phyloP scores from a whole-genome alignment of 1,284 basidiomycete species.

The Melampsora americana region DNA sequence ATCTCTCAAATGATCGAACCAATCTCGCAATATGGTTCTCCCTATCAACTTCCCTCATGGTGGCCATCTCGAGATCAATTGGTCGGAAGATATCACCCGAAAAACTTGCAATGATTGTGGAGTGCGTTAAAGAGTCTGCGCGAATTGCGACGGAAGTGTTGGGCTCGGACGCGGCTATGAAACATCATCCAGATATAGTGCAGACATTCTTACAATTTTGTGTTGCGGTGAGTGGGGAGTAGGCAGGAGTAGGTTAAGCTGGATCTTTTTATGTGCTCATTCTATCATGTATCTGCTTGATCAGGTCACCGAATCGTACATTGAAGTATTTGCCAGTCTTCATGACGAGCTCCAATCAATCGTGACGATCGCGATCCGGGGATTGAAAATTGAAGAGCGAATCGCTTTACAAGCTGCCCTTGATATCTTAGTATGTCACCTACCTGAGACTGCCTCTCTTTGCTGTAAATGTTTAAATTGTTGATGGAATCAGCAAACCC shows the following conservation, averaged over 20 bases:
- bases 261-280: background rate
- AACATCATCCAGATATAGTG: conserved; percentile 50
- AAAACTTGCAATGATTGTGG: conserved; percentile 14
- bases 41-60: conserved; percentile 30
- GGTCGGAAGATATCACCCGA: conserved; percentile 23
- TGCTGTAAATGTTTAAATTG: background rate
- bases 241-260: background rate
- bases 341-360: conserved; percentile 21
- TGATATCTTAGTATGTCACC: conserved; percentile 31
- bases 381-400: conserved; percentile 29
- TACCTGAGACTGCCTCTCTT: background rate
- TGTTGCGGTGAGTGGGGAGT: conserved; percentile 21
- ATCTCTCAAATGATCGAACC: conserved; percentile 16
- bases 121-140: conserved; percentile 35
- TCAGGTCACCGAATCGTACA: conserved; percentile 33
- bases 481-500: background rate
- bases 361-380: conserved; percentile 20
- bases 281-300: background rate
- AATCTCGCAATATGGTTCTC: conserved; percentile 39
- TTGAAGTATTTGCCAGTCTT: conserved; percentile 17
- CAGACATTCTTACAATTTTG: conserved; percentile 49
- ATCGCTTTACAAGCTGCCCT: conserved; percentile 24
- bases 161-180: conserved; percentile 47
- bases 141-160: conserved; percentile 15
- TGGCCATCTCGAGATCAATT: conserved; percentile 3